Evolutionary conservation across 106 monocot genomes (phyloP), one percentile per base, ranked within the genome.

Genomic region (Phalaenopsis aphrodite): DNA sequence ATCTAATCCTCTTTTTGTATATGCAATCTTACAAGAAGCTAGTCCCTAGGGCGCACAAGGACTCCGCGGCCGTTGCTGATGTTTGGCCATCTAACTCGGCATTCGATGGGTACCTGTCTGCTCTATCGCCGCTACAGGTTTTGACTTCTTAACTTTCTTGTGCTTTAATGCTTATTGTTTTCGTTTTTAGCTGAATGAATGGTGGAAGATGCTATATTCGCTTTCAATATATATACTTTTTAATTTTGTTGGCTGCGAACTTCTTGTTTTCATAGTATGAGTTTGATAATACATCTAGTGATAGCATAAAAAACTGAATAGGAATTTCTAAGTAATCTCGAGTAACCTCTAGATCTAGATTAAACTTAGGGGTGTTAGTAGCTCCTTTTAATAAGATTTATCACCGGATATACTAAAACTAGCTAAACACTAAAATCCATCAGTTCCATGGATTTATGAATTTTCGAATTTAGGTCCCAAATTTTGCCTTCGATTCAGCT

Each of bases 111-210:
- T 93, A 84, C 78, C 81, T 97, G 42, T 97, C 96, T 6, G 92
- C 91, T 23, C 88, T 97, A 16, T 92, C 96, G 19, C 96, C 93
- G 18, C 78, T 94, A 37, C 96, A 97, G 94, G 98, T n/a, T 99
- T n/a, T 6, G 75, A 16, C 18, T 3, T 76, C 36, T 76, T 49
- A 21, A 4, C 74, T n/a, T 4, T 42, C 17, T 42, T 73, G 41
- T 42, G 14, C 21, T 74, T 19, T 74, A n/a, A 11, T 17, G 16
- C 16, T 1, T 74, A 43, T 74, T 74, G 18, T 42, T 42, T 7
- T 45, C 8, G 43, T 30, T 42, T 69, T 39, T 69, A 8, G 38
- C 0, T 5, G 61, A 61, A n/a, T 18, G 5, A 69, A 39, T 36
- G 39, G 14, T 69, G 4, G 69, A 69, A 38, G 38, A 15, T 1